Evolutionary conservation across 176 grass and related monocot genomes (phyloP), one percentile per base, ranked within the genome.

Genomic region (Miscanthus lutarioriparius): DNA sequence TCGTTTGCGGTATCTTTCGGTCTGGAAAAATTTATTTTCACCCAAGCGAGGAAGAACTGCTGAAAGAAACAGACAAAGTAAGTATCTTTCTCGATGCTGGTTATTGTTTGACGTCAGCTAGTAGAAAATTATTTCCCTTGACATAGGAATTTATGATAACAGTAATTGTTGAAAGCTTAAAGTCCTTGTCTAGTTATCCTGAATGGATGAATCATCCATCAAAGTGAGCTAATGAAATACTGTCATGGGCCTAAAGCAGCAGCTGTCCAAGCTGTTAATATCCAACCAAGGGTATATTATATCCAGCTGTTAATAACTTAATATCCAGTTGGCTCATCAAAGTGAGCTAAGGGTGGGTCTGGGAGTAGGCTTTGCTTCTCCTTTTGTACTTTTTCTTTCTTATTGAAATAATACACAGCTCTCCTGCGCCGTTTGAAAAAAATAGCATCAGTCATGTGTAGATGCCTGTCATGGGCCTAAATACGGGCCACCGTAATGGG

Each of bases 51-150:
- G 83, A 94, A 51, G 93, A 95, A 87, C 75, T 89, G 68, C 82
- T 98, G 83, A 94, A 82, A 90, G 83, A 93, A 82, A 92, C 91
- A 85, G 96, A 98, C 77, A 93, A 94, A 85, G 93, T 98, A 93
- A 79, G 80, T 62, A 37, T 35, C 47, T 89, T 68, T 89, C 33
- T 77, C 56, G 43, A 66, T 83, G 11, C 43, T 78, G 19, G 51
- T 79, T 86, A 16, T 86, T 28, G 72, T 83, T 35, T 69, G 48
- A 43, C 11, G 14, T 2, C 22, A 83, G 38, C 14, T 65, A 32
- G 33, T 30, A 83, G 27, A 75, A 74, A 75, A 32, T 27, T 48
- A 51, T 82, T 71, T 86, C 43, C 51, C 15, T 64, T 40, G 33
- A 32, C 30, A 78, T 61, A 79, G 16, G 41, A 47, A 73, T 79